Evolutionary conservation across 805 yeast species (phyloP), one percentile per base, ranked within the genome.

Genomic region (Starmera amethionina): DNA sequence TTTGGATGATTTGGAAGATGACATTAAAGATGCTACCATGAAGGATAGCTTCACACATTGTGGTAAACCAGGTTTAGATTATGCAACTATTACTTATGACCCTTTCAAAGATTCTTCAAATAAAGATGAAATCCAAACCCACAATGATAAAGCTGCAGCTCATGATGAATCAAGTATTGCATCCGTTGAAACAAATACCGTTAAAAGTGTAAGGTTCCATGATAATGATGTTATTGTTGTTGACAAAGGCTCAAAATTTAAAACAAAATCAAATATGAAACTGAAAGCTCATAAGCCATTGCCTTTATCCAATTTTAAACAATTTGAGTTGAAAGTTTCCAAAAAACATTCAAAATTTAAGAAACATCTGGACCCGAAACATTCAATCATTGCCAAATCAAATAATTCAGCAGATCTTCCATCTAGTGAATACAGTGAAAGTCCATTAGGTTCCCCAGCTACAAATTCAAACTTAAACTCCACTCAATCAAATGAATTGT

Each of bases 401-500:
- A 22, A 22, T 7, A 8, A 22, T 22, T 22, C 27, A 22, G 5
- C 6, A 7, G 27, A 22, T 22, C 27, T 22, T 22, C 42, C 54
- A 1, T 51, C 57, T 12, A 52, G 57, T 35, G 54, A 44, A 22
- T 52, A 52, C 35, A 50, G 53, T 36, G 43, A 32, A 22, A 52
- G 55, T 2, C 55, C 55, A 3, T 52, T 51, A 37, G 36, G 37
- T 3, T 43, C 57, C 8, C 27, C 27, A 22, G 14, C 15, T 11
- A 22, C 27, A 22, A 22, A 7, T 22, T 3, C 27, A 22, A 22
- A 22, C 27, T 22, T 10, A 15, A 12, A 36, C 8, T 31, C 14
- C 1, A 13, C n/a, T 13, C 11, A 19, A 6, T 13, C 15, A 16
- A 8, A 32, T 32, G 13, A 16, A 11, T 3, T 11, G 5, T 18